These are phyloP conservation scores for Carex pumila DNA, from an alignment of 176 grass and related monocot genomes.

Conservation along the genomic window DNA sequence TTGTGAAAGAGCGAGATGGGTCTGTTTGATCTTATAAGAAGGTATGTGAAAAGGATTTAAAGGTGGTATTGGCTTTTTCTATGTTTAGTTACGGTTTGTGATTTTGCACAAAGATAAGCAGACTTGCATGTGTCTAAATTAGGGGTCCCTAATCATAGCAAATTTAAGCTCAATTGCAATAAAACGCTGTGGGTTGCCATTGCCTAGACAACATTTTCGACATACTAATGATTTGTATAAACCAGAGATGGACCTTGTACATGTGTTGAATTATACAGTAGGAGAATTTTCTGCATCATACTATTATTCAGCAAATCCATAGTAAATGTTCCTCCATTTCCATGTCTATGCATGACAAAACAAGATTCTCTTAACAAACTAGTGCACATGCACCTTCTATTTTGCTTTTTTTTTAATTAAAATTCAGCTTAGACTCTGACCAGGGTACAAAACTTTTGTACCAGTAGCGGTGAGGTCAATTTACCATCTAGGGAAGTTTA, in stretches of 20 bases:
- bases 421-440: not conserved
- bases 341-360: not conserved
- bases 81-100: slow-evolving; percentile 2
- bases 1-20: not conserved
- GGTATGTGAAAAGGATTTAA: not conserved
- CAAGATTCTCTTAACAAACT: not conserved
- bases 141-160: slow-evolving; percentile 3
- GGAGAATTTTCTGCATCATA: not conserved
- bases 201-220: not conserved
- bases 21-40: slow-evolving; percentile 4
- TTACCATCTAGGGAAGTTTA: not conserved
- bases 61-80: not conserved
- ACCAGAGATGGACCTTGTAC: not conserved
- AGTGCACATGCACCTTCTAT: not conserved
- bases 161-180: not conserved
- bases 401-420: not conserved
- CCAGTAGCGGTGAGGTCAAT: not conserved
- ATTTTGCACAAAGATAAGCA: not conserved
- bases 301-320: not conserved
- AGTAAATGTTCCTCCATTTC: not conserved
- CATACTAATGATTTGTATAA: not conserved
- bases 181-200: not conserved
- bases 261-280: not conserved
- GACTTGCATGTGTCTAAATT: not conserved
- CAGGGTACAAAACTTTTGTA: not conserved